These are phyloP conservation scores for Babesia gibsoni DNA, from an alignment of 169 alveolate genomes.

Conservation along the genomic window DNA sequence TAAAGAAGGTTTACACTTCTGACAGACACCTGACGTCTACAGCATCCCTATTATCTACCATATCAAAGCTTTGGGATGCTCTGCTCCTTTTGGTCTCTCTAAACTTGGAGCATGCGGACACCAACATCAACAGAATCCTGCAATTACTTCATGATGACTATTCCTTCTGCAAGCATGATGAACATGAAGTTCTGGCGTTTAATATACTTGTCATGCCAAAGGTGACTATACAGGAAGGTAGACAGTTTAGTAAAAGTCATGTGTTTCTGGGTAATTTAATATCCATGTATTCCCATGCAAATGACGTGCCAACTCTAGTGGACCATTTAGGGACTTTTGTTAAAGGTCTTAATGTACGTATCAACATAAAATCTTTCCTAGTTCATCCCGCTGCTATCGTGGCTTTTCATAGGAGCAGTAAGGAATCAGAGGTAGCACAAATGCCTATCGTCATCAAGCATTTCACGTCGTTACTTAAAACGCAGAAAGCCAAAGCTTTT, in stretches of 20 bases:
- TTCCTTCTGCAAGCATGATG: background rate
- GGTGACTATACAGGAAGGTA: background rate
- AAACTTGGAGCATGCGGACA: slow-evolving; percentile 34
- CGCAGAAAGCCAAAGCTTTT: background rate
- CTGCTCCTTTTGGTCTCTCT: slow-evolving; percentile 12
- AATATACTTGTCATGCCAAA: slow-evolving; percentile 6
- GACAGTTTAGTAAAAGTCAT: background rate
- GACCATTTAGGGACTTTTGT: slow-evolving; percentile 27
- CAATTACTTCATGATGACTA: slow-evolving; percentile 27
- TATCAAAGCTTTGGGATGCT: slow-evolving; percentile 21
- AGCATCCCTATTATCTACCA: background rate
- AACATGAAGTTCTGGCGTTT: background rate
- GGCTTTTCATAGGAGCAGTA: slow-evolving; percentile 19
- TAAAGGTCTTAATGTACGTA: background rate
- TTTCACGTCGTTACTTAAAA: slow-evolving; percentile 6
- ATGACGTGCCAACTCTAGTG: slow-evolving; percentile 19
- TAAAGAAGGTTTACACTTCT: background rate
- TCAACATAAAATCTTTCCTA: background rate
- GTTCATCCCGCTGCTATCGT: slow-evolving; percentile 9
- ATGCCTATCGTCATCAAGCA: slow-evolving; percentile 11
- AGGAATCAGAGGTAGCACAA: slow-evolving; percentile 13
- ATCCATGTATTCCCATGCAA: slow-evolving; percentile 26
- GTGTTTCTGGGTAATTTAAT: slow-evolving; percentile 17
- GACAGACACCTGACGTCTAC: background rate
- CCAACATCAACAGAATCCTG: slow-evolving; percentile 15